Evolutionary conservation across 2,329 filamentous ascomycete genomes (phyloP), one percentile per base, ranked within the genome.

Genomic region (Exophiala xenobiotica): DNA sequence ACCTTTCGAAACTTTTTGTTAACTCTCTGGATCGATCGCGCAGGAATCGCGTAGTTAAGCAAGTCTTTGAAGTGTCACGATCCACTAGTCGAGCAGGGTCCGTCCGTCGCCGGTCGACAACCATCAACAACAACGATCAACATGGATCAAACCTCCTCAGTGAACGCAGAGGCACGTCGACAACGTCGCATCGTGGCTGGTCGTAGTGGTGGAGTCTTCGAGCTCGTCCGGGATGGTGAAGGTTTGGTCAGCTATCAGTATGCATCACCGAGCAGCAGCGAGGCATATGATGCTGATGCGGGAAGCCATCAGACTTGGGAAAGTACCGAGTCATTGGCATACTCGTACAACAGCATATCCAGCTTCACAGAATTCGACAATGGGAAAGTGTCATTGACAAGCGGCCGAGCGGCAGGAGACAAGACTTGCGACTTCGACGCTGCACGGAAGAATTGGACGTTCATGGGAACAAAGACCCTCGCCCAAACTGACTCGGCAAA

Each of bases 181-280:
- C 40, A 46, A n/a, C 52, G 48, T 26, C 41, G 52, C 11, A n/a
- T 18, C 22, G 43, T 27, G 16, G 52, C 48, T n/a, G 52, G 52
- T 22, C 47, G 42, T 16, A 51, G 42, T 14, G 48, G 52, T 22
- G 52, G 52, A 2, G n/a, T 41, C 1, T 55, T 55, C 31, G 52
- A 55, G 29, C 12, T 41, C 6, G 29, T 51, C 11, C 37, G 18
- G 24, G 19, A 45, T n/a, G 33, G 39, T 4, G n/a, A 40, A n/a
- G n/a, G n/a, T 3, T 5, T 8, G 31, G n/a, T 49, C 31, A 40
- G 6, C 19, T 49, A 40, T 35, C 50, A 31, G 26, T 53, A 53
- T 40, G 40, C 29, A 19, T 44, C 14, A 16, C 31, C 50, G n/a
- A 23, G n/a, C 24, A 18, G 6, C 23, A n/a, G n/a, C n/a, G n/a